phyloP scores from a whole-genome alignment of 371 early-diverging fungal genomes.

The Syncephalastrum racemosum region DNA sequence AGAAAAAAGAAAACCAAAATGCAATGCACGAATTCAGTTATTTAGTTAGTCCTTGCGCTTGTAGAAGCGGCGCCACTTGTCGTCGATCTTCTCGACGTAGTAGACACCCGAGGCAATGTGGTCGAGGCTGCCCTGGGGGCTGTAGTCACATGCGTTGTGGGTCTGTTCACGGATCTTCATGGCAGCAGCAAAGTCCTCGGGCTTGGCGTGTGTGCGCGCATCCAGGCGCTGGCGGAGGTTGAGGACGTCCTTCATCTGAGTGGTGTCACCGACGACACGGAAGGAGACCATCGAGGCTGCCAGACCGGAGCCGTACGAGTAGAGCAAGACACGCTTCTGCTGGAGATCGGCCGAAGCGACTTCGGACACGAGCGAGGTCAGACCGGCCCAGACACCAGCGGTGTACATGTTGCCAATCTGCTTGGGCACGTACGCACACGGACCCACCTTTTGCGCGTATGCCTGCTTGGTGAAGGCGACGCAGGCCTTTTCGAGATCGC shows the following conservation, averaged over 20 bases:
- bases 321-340: slow-evolving; percentile 86
- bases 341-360: slow-evolving; percentile 67
- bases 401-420: slow-evolving; percentile 98
- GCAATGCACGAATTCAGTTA: slow-evolving; percentile 3
- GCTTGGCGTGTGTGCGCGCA: slow-evolving; percentile 72
- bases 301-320: slow-evolving; percentile 97
- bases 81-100: slow-evolving; percentile 88
- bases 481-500: slow-evolving; percentile 89
- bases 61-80: slow-evolving; percentile 91
- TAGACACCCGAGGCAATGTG: slow-evolving; percentile 69
- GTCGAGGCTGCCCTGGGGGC: slow-evolving; percentile 65
- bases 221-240: slow-evolving; percentile 73
- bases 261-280: slow-evolving; percentile 69
- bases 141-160: slow-evolving; percentile 81
- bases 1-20: slow-evolving; percentile 4
- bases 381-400: slow-evolving; percentile 89
- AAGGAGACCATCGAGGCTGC: slow-evolving; percentile 94
- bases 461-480: slow-evolving; percentile 72
- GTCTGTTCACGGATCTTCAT: slow-evolving; percentile 89
- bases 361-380: slow-evolving; percentile 82
- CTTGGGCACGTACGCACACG: slow-evolving; percentile 83
- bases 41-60: slow-evolving; percentile 54
- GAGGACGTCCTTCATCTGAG: slow-evolving; percentile 61
- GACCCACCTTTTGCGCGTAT: slow-evolving; percentile 76
- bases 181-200: slow-evolving; percentile 76